phyloP scores from a whole-genome alignment of 2,329 filamentous ascomycete species.

The Colletotrichum coccodes region DNA sequence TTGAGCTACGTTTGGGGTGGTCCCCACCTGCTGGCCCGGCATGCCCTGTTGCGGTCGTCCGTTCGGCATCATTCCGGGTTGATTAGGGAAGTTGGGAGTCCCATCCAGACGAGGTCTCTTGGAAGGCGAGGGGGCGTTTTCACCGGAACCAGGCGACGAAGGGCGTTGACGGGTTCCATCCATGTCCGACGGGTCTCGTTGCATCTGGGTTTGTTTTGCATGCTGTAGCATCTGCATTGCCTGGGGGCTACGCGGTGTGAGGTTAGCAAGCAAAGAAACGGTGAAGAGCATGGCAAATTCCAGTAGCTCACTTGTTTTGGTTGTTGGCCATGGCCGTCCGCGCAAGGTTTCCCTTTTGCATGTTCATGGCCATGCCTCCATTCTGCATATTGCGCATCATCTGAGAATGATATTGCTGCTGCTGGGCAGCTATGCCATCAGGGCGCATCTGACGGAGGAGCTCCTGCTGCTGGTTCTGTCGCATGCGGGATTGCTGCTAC shows the following conservation, averaged over 20 bases:
- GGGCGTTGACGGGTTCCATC: slow-evolving; percentile 85
- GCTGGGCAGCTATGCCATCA: slow-evolving; percentile 61
- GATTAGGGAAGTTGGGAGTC: slow-evolving; percentile 77
- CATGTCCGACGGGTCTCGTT: slow-evolving; percentile 87
- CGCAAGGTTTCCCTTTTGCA: slow-evolving; percentile 72
- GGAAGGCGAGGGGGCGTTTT: slow-evolving; percentile 91
- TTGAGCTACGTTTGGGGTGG: slow-evolving; percentile 58
- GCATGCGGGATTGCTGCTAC: slow-evolving; percentile 75
- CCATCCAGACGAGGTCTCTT: slow-evolving; percentile 86
- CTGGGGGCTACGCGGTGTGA: slow-evolving; percentile 62
- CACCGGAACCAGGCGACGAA: slow-evolving; percentile 82
- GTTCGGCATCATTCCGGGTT: slow-evolving; percentile 77
- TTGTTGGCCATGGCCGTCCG: slow-evolving; percentile 84
- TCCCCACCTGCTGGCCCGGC: slow-evolving; percentile 74
- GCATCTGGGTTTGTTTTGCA: slow-evolving; percentile 84
- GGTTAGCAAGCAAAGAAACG: slow-evolving; percentile 25
- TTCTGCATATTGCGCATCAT: slow-evolving; percentile 77
- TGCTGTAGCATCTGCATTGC: slow-evolving; percentile 77
- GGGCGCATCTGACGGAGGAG: slow-evolving; percentile 79
- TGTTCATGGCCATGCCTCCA: slow-evolving; percentile 66
- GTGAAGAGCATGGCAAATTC: neutral
- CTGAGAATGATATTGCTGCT: slow-evolving; percentile 66
- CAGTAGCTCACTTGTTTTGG: slow-evolving; percentile 71
- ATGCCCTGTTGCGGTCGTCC: slow-evolving; percentile 77
- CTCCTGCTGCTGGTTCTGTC: slow-evolving; percentile 81